phyloP scores from a whole-genome alignment of 2,329 filamentous ascomycete species.

The Aaosphaeria pasadenensis region DNA sequence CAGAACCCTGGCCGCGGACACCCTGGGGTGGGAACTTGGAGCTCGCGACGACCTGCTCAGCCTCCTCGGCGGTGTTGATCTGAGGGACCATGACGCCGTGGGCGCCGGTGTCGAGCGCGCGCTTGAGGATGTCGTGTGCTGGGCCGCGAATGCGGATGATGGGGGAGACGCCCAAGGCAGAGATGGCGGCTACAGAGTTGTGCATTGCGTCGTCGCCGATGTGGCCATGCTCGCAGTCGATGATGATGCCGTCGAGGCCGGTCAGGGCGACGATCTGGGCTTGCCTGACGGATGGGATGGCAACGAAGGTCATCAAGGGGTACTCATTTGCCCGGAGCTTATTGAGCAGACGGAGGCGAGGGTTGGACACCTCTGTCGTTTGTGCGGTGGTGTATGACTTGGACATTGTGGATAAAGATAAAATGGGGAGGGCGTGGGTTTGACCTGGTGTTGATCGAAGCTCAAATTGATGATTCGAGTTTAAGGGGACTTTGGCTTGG shows the following conservation, averaged over 20 bases:
- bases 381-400: neutral
- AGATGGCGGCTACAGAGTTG: conserved; percentile 56
- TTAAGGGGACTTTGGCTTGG: too few relatives aligned
- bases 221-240: conserved; percentile 57
- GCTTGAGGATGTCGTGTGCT: conserved; percentile 48
- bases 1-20: conserved; percentile 55
- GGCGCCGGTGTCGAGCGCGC: conserved; percentile 58
- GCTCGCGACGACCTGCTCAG: conserved; percentile 42
- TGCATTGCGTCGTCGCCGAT: conserved; percentile 57
- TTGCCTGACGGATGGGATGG: conserved; percentile 45
- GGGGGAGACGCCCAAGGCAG: conserved; percentile 54
- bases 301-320: conserved; percentile 51
- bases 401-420: too few relatives aligned
- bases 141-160: conserved; percentile 53
- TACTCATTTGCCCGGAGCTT: conserved; percentile 39
- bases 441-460: too few relatives aligned
- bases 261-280: conserved; percentile 58
- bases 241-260: conserved; percentile 66
- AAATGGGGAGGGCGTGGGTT: too few relatives aligned
- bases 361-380: neutral
- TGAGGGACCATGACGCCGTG: conserved; percentile 58
- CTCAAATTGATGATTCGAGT: too few relatives aligned
- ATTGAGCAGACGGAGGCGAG: conserved; percentile 41
- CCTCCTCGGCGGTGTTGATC: conserved; percentile 51
- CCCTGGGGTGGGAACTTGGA: conserved; percentile 58